Evolutionary conservation across 345 rosid species (phyloP), one percentile per base, ranked within the genome.

Genomic region (Lepidium didymum): DNA sequence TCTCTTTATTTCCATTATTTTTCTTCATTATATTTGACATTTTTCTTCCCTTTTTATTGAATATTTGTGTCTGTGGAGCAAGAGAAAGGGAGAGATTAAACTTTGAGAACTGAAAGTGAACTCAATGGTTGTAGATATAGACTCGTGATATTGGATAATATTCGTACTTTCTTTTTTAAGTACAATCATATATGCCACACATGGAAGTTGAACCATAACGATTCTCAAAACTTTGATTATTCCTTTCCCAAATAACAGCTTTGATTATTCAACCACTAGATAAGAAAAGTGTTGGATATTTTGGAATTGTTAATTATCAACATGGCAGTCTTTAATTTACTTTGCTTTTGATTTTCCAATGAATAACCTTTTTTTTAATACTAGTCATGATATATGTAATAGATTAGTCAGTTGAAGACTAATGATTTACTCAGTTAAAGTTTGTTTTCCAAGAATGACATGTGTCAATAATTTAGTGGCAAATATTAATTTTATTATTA

Each of bases 11-110:
- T 64, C 56, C 71, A 58, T 15, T 23, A 42, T 59, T 82, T 79
- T 57, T 81, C 83, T 67, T 84, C 83, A 37, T 51, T 52, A 13
- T 61, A 60, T 37, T 42, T 31, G 67, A 23, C 65, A 59, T 63
- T n/a, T 41, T 21, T 41, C 3, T 42, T 19, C 23, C 8, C 7
- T 15, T 34, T 67, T 53, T 53, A 50, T 52, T 33, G 41, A 1
- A 10, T 9, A 25, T 47, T 23, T 58, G 35, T 44, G 41, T 23
- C 0, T 10, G 31, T 40, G 15, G 44, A 16, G 49, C 10, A 34
- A 64, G 36, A 51, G 14, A 44, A 21, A 31, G 55, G 10, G 23
- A 31, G 31, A 38, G 19, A 41, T 1, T 58, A 77, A n/a, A 43
- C 6, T 69, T 50, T 60, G 64, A 44, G 69, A 71, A 62, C 21